A percentile compares a stretch with the other conserved stretches of the same genome.
Conservation (phyloP, 768 basidiomycete genomes). For the Serendipita sp. region DNA sequence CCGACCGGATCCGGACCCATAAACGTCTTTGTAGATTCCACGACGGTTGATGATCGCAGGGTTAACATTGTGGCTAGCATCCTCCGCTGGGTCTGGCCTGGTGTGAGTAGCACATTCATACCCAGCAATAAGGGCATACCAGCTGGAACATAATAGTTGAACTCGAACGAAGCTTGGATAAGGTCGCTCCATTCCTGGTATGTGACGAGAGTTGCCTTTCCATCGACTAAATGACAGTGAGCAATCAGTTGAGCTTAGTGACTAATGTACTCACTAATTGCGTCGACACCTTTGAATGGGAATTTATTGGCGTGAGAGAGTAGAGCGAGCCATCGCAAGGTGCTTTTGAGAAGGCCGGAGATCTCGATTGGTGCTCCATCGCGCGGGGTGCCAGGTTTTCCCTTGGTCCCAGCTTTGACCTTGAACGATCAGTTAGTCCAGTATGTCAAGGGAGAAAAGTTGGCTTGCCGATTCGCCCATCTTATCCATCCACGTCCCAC, state of each 20-base stretch:
- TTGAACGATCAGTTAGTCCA: not conserved
- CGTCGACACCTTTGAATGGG: slow-evolving; percentile 81
- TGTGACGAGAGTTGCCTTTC: slow-evolving; percentile 51
- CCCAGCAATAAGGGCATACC: slow-evolving; percentile 28
- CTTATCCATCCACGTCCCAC: slow-evolving; percentile 98
- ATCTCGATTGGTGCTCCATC: slow-evolving; percentile 96
- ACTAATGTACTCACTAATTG: slow-evolving; percentile 39
- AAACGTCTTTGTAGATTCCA: slow-evolving; percentile 98
- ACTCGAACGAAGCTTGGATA: slow-evolving; percentile 77
- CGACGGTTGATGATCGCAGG: slow-evolving; percentile 63
- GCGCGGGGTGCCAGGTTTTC: slow-evolving; percentile 87
- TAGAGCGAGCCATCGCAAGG: slow-evolving; percentile 72
- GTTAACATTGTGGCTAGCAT: slow-evolving; percentile 54
- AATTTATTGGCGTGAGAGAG: slow-evolving; percentile 52
- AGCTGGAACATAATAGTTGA: slow-evolving; percentile 74
- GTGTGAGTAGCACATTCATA: not conserved
- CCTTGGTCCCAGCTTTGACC: slow-evolving; percentile 80
- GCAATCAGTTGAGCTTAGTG: not conserved
- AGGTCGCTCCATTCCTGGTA: slow-evolving; percentile 84
- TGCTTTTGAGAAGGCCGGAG: slow-evolving; percentile 82
- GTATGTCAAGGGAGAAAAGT: not conserved
- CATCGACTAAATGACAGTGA: slow-evolving; percentile 38
- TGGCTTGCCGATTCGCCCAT: slow-evolving; percentile 69
- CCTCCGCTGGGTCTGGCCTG: slow-evolving; percentile 48
- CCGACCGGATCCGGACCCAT: slow-evolving; percentile 69